Conservation (phyloP, 1,139 yeast genomes). For the Nakaseomyces glabratus region DNA sequence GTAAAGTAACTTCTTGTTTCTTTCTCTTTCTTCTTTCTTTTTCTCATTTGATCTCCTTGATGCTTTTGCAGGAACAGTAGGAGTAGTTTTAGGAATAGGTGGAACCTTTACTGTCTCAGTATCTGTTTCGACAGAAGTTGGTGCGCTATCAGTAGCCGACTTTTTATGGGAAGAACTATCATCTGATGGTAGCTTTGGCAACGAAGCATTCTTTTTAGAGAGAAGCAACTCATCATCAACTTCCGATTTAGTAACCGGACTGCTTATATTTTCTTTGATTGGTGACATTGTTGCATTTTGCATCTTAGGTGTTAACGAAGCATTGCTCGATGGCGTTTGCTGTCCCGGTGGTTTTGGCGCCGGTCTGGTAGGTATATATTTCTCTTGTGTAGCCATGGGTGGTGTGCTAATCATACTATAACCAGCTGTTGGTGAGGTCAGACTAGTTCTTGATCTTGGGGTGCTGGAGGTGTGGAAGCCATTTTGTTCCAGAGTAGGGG, state of each 20-base stretch:
- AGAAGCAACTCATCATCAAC: too few relatives aligned
- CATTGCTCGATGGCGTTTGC: constrained; percentile 7
- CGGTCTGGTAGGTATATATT: constrained; percentile 57
- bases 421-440: background rate
- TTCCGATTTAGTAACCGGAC: too few relatives aligned
- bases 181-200: too few relatives aligned
- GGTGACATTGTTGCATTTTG: constrained; percentile 2
- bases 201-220: too few relatives aligned
- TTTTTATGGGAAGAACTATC: too few relatives aligned
- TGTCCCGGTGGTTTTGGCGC: constrained; percentile 48
- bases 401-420: background rate
- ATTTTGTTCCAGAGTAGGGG: constrained; percentile 2
- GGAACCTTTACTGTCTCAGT: background rate
- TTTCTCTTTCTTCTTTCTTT: constrained; percentile 64
- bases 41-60: constrained; percentile 14
- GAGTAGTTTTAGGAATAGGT: constrained; percentile 3
- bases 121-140: too few relatives aligned
- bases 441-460: background rate
- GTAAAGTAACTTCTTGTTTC: constrained; percentile 60
- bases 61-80: background rate
- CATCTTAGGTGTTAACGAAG: background rate
- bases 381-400: constrained; percentile 1
- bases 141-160: too few relatives aligned
- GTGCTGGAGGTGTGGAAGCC: constrained; percentile 1
- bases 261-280: constrained; percentile 4